A percentile compares a stretch with the other conserved stretches of the same genome.
Conservation (phyloP, 2,329 filamentous ascomycete genomes). For the Trichoderma koningii region DNA sequence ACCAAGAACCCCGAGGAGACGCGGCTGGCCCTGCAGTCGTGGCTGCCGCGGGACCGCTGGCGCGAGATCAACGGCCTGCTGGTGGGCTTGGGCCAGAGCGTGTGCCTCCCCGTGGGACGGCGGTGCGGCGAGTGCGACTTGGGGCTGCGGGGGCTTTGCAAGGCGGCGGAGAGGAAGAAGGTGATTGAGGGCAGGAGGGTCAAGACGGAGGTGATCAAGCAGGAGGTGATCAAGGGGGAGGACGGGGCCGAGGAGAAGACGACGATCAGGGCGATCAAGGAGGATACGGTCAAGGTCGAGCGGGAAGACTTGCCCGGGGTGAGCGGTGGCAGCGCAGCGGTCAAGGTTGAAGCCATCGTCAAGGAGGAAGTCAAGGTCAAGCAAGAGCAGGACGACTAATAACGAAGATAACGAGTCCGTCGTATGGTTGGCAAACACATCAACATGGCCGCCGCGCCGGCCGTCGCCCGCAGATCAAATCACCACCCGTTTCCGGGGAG, state of each 20-base stretch:
- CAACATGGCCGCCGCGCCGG: not conserved
- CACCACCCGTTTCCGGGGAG: not conserved
- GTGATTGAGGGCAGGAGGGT: constrained; percentile 58
- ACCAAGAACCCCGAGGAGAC: constrained; percentile 83
- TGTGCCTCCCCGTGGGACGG: constrained; percentile 77
- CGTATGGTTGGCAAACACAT: constrained; percentile 7
- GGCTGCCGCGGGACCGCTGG: constrained; percentile 84
- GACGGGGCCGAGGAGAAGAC: constrained; percentile 29
- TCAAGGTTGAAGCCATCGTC: constrained; percentile 33
- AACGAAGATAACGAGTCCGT: not conserved
- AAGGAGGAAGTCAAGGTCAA: constrained; percentile 31
- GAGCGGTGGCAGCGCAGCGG: not conserved
- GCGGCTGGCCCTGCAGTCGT: constrained; percentile 70
- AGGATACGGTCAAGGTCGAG: constrained; percentile 30
- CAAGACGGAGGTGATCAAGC: constrained; percentile 36
- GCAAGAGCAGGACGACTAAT: not conserved
- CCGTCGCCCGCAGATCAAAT: constrained; percentile 12
- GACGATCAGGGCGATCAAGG: constrained; percentile 34
- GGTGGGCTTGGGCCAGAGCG: constrained; percentile 84
- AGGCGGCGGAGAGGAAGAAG: constrained; percentile 67
- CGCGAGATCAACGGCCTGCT: constrained; percentile 89
- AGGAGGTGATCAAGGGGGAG: constrained; percentile 31
- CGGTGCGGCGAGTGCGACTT: constrained; percentile 86
- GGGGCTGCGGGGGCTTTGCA: constrained; percentile 74
- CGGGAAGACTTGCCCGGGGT: not conserved